Conservation (phyloP, 495 filamentous ascomycete species). For the Aspergillus ellipticus region DNA sequence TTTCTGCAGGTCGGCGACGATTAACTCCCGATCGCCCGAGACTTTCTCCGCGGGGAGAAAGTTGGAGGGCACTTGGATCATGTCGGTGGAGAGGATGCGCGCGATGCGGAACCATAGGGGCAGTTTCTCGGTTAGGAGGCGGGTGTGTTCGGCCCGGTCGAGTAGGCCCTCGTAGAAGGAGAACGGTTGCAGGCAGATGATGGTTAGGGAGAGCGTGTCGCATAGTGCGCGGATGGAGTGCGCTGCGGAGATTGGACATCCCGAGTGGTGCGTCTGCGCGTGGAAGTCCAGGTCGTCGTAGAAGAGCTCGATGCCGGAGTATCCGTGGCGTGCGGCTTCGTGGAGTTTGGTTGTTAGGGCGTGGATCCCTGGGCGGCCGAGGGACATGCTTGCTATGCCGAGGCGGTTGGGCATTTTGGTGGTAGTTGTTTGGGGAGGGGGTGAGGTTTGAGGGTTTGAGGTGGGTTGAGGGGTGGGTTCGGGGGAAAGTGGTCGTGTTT, state of each 20-base stretch:
- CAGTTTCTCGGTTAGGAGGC: conserved; percentile 56
- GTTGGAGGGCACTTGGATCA: conserved; percentile 71
- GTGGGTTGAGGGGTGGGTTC: background rate
- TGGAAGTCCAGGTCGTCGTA: conserved; percentile 72
- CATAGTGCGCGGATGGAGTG: conserved; percentile 52
- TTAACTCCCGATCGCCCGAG: conserved; percentile 53
- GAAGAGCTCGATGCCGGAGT: conserved; percentile 73
- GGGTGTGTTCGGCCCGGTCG: conserved; percentile 57
- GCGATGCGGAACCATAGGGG: conserved; percentile 66
- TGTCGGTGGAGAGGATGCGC: conserved; percentile 59
- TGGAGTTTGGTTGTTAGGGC: conserved; percentile 61
- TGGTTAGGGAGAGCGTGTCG: conserved; percentile 51
- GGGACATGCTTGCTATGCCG: conserved; percentile 68
- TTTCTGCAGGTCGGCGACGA: conserved; percentile 61
- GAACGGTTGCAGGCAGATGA: conserved; percentile 76
- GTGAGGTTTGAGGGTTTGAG: background rate
- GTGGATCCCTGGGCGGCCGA: conserved; percentile 66
- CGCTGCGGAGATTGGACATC: conserved; percentile 57
- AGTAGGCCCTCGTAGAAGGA: conserved; percentile 73
- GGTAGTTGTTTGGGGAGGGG: background rate
- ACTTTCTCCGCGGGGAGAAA: conserved; percentile 57
- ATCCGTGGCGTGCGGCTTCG: conserved; percentile 60
- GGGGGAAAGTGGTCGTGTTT: background rate
- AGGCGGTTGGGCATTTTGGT: conserved; percentile 38
- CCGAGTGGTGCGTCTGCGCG: conserved; percentile 51